A percentile compares a stretch with the other conserved stretches of the same genome.
Evolutionary conservation across 768 basidiomycete genomes (phyloP).

Genomic region (Lentinula raphanica): DNA sequence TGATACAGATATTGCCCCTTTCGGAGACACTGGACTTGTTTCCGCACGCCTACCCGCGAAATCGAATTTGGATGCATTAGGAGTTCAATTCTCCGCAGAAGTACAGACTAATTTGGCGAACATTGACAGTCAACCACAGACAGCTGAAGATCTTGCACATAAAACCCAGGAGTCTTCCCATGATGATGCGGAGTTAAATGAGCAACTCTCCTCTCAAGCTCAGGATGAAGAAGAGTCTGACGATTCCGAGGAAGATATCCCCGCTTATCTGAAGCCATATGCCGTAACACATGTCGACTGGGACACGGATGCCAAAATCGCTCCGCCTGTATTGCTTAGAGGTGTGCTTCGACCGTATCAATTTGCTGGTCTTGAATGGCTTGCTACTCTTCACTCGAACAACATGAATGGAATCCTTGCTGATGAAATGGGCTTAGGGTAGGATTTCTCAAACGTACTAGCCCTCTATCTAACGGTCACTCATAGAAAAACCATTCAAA

Average conservation of each 20-base stretch:
- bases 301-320: conserved; percentile 53
- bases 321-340: conserved; percentile 70
- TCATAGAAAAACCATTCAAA: conserved; percentile 89
- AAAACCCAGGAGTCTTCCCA: background rate
- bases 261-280: conserved; percentile 59
- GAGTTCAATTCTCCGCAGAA: background rate
- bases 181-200: background rate
- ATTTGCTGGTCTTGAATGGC: conserved; percentile 90
- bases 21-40: background rate
- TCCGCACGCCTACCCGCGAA: background rate
- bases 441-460: conserved; percentile 21
- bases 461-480: background rate
- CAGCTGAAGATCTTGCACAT: background rate
- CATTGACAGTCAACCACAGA: background rate
- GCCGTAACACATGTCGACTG: conserved; percentile 70
- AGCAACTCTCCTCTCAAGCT: background rate
- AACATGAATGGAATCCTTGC: conserved; percentile 81
- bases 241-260: conserved; percentile 22
- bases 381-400: conserved; percentile 79
- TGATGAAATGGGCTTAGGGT: conserved; percentile 96
- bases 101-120: background rate
- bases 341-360: conserved; percentile 91
- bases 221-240: background rate
- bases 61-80: background rate
- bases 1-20: background rate